phyloP scores from a whole-genome alignment of 78 protist species.

The Dictyostelium discoideum region DNA sequence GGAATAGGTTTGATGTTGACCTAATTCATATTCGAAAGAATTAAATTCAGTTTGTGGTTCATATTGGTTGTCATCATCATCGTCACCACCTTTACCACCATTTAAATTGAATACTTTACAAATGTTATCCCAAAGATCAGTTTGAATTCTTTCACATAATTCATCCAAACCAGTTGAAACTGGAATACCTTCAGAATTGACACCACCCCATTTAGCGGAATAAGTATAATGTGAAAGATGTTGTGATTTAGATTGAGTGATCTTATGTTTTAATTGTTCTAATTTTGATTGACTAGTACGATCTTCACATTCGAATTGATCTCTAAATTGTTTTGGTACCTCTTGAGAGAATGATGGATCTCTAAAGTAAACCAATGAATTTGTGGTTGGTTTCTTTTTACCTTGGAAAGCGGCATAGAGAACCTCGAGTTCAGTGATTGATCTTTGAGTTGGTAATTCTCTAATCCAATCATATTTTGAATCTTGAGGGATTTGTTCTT shows the following conservation, averaged over 20 bases:
- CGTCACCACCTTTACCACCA: background rate
- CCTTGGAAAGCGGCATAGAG: conserved; percentile 29
- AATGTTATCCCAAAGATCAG: conserved; percentile 76
- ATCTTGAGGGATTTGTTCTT: conserved; percentile 32
- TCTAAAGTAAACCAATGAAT: conserved; percentile 81
- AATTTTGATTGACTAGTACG: background rate
- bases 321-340: conserved; percentile 50
- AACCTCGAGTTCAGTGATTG: conserved; percentile 90
- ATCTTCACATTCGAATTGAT: conserved; percentile 37
- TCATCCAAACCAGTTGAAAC: conserved; percentile 29
- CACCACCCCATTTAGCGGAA: conserved; percentile 49
- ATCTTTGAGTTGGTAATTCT: conserved; percentile 45
- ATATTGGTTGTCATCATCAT: background rate
- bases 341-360: background rate
- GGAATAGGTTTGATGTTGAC: conserved; percentile 30
- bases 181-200: conserved; percentile 38
- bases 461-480: conserved; percentile 70
- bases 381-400: background rate
- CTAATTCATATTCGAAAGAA: conserved; percentile 8
- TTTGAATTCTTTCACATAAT: conserved; percentile 27
- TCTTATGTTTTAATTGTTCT: conserved; percentile 13
- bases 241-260: background rate
- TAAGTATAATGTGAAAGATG: conserved; percentile 5
- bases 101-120: conserved; percentile 6
- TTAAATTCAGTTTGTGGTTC: conserved; percentile 12